Conservation (phyloP, 192 early-diverging fungal genomes). For the Coemansia sp. region DNA sequence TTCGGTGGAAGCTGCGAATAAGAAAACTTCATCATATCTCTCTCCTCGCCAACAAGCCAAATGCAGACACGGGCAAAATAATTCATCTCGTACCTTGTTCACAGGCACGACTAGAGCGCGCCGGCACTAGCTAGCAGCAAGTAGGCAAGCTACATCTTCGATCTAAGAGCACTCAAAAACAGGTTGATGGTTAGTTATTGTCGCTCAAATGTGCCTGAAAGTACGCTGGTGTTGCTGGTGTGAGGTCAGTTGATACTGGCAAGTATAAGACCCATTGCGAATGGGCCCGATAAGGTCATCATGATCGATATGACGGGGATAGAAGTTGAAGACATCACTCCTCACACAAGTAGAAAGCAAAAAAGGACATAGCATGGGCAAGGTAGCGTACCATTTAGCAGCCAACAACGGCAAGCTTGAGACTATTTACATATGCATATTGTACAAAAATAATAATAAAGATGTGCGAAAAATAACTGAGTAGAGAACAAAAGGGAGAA, state of each 20-base stretch:
- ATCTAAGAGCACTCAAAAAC: not conserved
- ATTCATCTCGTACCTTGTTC: constrained; percentile 1
- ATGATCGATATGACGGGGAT: constrained; percentile 52
- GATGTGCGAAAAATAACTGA: not conserved
- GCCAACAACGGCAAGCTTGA: not conserved
- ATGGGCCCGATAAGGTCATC: constrained; percentile 47
- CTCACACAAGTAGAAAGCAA: constrained; percentile 1
- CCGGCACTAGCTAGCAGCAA: not conserved
- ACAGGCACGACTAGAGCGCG: not conserved
- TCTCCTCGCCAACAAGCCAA: not conserved
- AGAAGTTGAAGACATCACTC: constrained; percentile 53
- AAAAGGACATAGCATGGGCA: not conserved
- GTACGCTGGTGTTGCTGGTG: constrained; percentile 9
- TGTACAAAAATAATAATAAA: not conserved
- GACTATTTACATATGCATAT: not conserved
- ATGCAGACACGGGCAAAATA: not conserved
- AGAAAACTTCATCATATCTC: constrained; percentile 32
- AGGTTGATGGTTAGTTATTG: not conserved
- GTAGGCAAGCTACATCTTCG: not conserved
- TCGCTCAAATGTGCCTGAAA: not conserved
- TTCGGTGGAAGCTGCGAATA: constrained; percentile 59
- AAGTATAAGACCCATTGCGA: constrained; percentile 57
- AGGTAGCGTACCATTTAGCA: not conserved
- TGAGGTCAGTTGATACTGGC: constrained; percentile 51
- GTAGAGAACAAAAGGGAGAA: not conserved